phyloP scores from a whole-genome alignment of 2,329 filamentous ascomycete species.

The Alternaria sp. region DNA sequence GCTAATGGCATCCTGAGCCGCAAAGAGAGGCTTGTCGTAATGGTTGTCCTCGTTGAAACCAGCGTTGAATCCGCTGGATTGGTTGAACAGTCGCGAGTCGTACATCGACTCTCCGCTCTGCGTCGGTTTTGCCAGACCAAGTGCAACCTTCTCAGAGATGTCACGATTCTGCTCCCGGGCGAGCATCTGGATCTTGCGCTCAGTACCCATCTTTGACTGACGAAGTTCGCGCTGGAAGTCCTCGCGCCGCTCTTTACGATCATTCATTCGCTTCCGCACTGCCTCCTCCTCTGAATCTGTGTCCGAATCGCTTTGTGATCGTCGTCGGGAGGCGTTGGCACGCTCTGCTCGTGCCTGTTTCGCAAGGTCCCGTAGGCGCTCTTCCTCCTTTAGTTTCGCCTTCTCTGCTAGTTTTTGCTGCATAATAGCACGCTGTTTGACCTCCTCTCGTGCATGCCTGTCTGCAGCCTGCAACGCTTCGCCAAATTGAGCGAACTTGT shows the following conservation, averaged over 20 bases:
- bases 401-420: slow-evolving; percentile 96
- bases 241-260: slow-evolving; percentile 77
- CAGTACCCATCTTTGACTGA: slow-evolving; percentile 94
- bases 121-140: slow-evolving; percentile 94
- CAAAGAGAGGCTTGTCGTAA: slow-evolving; percentile 97
- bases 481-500: slow-evolving; percentile 96
- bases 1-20: slow-evolving; percentile 91
- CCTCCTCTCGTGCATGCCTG: slow-evolving; percentile 92
- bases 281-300: slow-evolving; percentile 70
- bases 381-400: slow-evolving; percentile 94
- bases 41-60: slow-evolving; percentile 98
- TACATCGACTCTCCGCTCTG: slow-evolving; percentile 95
- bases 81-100: slow-evolving; percentile 94
- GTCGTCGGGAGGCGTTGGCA: slow-evolving; percentile 56
- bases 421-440: slow-evolving; percentile 91
- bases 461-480: slow-evolving; percentile 96
- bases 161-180: slow-evolving; percentile 95
- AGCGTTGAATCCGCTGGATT: slow-evolving; percentile 86
- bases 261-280: slow-evolving; percentile 77
- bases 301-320: slow-evolving; percentile 54
- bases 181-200: slow-evolving; percentile 90
- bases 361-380: slow-evolving; percentile 84
- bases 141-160: slow-evolving; percentile 94
- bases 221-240: slow-evolving; percentile 90
- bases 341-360: slow-evolving; percentile 91